phyloP scores from a whole-genome alignment of 306 rosid species.

The Casuarina glauca region DNA sequence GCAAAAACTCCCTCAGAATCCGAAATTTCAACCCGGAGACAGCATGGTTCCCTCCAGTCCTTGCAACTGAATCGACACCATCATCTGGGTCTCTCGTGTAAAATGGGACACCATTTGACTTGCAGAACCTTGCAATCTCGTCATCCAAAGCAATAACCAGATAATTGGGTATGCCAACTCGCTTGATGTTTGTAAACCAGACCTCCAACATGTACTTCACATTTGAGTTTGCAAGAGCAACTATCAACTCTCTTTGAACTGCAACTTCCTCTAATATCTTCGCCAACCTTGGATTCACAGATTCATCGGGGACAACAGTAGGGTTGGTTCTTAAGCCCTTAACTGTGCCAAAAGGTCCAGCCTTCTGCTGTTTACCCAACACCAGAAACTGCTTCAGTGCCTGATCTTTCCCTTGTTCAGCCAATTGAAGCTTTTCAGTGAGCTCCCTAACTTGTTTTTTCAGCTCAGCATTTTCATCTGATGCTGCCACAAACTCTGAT shows the following conservation, averaged over 20 bases:
- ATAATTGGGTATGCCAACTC: conserved; percentile 72
- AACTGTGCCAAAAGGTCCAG: conserved; percentile 84
- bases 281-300: conserved; percentile 83
- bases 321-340: conserved; percentile 75
- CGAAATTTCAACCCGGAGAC: conserved; percentile 82
- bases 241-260: conserved; percentile 68
- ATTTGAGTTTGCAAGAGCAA: conserved; percentile 81
- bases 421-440: conserved; percentile 61
- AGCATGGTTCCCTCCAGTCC: conserved; percentile 72
- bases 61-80: conserved; percentile 59
- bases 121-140: conserved; percentile 50
- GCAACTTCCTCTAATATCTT: conserved; percentile 74
- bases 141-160: conserved; percentile 84
- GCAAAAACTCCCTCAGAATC: conserved; percentile 86
- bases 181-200: conserved; percentile 79
- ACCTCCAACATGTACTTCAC: conserved; percentile 83
- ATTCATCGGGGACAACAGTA: conserved; percentile 69
- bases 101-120: conserved; percentile 68
- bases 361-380: conserved; percentile 62
- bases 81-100: conserved; percentile 73
- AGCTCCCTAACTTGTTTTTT: conserved; percentile 64
- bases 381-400: conserved; percentile 79
- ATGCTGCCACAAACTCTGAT: conserved; percentile 51
- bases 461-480: conserved; percentile 59
- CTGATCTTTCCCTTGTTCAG: conserved; percentile 77